These are phyloP conservation scores for Serendipita vermifera DNA, from an alignment of 768 basidiomycete genomes.

Conservation along the genomic window DNA sequence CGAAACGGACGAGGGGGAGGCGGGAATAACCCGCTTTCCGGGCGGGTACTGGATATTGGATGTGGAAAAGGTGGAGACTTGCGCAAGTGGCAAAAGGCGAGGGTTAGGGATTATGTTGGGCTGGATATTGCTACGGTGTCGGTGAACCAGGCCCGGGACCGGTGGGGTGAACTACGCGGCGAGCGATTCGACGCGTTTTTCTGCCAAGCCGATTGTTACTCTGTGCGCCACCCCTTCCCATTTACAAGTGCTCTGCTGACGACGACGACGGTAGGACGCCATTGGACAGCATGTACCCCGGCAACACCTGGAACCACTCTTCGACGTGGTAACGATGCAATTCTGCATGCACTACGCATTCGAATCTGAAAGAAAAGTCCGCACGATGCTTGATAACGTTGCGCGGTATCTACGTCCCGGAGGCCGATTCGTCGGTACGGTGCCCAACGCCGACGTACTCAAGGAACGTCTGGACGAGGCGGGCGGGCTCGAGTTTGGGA, in stretches of 20 bases:
- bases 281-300: slow-evolving; percentile 57
- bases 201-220: slow-evolving; percentile 80
- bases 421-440: slow-evolving; percentile 93
- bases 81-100: slow-evolving; percentile 86
- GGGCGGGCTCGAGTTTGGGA: slow-evolving; percentile 71
- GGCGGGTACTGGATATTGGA: slow-evolving; percentile 88
- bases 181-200: slow-evolving; percentile 67
- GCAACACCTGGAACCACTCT: slow-evolving; percentile 47
- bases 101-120: slow-evolving; percentile 63
- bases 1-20: no score
- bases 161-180: slow-evolving; percentile 43
- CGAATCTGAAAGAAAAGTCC: slow-evolving; percentile 72
- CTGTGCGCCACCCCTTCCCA: slow-evolving; percentile 23
- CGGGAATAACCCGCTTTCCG: slow-evolving; percentile 21
- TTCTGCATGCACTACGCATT: slow-evolving; percentile 99
- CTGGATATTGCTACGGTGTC: slow-evolving; percentile 86
- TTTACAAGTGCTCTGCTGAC: background rate
- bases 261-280: slow-evolving; percentile 32
- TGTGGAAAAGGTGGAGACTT: slow-evolving; percentile 99
- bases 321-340: slow-evolving; percentile 96
- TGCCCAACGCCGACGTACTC: slow-evolving; percentile 76
- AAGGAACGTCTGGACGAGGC: slow-evolving; percentile 55
- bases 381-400: slow-evolving; percentile 89
- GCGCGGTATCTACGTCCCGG: slow-evolving; percentile 63
- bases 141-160: slow-evolving; percentile 68